Conservation (phyloP, 2,329 filamentous ascomycete species). For the Basipetospora chlamydospora region DNA sequence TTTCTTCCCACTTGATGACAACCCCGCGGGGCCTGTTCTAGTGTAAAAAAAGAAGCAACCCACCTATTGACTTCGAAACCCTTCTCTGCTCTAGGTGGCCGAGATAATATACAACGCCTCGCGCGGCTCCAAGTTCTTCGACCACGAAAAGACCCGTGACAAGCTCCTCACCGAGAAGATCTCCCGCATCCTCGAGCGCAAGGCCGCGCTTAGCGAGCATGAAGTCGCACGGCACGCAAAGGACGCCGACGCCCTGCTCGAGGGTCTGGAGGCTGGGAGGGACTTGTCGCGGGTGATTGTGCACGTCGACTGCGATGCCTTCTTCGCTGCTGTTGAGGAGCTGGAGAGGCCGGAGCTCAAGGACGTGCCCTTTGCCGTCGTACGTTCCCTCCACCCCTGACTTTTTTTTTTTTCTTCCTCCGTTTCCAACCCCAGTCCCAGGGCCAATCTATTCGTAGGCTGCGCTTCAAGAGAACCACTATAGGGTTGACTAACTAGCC, state of each 20-base stretch:
- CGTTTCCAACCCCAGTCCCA: conserved; percentile 4
- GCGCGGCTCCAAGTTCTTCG: conserved; percentile 93
- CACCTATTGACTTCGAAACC: neutral
- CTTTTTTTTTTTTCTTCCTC: neutral
- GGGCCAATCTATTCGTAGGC: too few relatives aligned
- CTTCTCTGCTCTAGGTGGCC: conserved; percentile 54
- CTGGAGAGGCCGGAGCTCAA: conserved; percentile 72
- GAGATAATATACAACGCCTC: conserved; percentile 96
- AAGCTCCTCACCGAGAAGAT: conserved; percentile 77
- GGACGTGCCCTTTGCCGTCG: conserved; percentile 81
- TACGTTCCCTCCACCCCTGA: conserved; percentile 19
- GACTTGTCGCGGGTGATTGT: conserved; percentile 77
- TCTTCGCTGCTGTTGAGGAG: conserved; percentile 89
- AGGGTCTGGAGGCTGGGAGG: conserved; percentile 61
- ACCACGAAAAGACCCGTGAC: conserved; percentile 74
- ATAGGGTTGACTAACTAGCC: neutral
- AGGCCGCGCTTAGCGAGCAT: conserved; percentile 57
- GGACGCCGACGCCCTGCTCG: conserved; percentile 66
- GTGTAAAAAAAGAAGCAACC: neutral
- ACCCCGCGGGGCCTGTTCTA: too few relatives aligned
- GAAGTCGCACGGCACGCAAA: conserved; percentile 62
- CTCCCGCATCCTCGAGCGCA: conserved; percentile 59
- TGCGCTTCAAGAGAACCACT: neutral
- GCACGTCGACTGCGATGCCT: conserved; percentile 94
- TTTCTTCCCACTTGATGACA: too few relatives aligned